phyloP scores from a whole-genome alignment of 257 asterid genomes.

The Nicotiana otophora region DNA sequence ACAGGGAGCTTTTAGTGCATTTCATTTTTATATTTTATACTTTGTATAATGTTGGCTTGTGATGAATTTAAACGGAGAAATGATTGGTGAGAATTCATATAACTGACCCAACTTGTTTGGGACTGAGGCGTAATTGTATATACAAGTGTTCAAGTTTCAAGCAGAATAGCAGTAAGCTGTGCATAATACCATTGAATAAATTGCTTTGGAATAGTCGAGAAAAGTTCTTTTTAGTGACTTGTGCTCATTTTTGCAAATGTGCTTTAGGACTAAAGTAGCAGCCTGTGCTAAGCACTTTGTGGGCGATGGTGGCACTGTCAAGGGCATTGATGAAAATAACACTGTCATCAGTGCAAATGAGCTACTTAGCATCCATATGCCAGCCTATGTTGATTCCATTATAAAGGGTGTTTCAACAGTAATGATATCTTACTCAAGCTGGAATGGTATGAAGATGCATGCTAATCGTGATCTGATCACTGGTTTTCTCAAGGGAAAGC shows the following conservation, averaged over 20 bases:
- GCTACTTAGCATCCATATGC: slow-evolving; percentile 28
- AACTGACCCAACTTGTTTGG: too few species aligned
- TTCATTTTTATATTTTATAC: too few species aligned
- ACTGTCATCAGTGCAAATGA: slow-evolving; percentile 26
- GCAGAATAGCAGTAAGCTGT: too few species aligned
- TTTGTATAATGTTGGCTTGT: too few species aligned
- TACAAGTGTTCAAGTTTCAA: too few species aligned
- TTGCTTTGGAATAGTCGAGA: too few species aligned
- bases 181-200: too few species aligned
- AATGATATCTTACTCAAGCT: slow-evolving; percentile 37
- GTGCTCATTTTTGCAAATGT: neutral
- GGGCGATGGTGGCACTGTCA: slow-evolving; percentile 37
- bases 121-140: too few species aligned
- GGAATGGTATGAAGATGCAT: slow-evolving; percentile 35
- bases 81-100: too few species aligned
- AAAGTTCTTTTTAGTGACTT: neutral
- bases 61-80: too few species aligned
- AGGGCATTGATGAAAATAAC: slow-evolving; percentile 32
- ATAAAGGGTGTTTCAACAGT: slow-evolving; percentile 31
- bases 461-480: slow-evolving; percentile 27
- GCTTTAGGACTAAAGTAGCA: slow-evolving; percentile 26
- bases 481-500: slow-evolving; percentile 28
- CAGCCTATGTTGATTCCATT: slow-evolving; percentile 29
- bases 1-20: too few species aligned
- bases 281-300: slow-evolving; percentile 40